These are phyloP conservation scores for Coemansia sp. DNA, from an alignment of 192 early-diverging fungal genomes.

Conservation along the genomic window DNA sequence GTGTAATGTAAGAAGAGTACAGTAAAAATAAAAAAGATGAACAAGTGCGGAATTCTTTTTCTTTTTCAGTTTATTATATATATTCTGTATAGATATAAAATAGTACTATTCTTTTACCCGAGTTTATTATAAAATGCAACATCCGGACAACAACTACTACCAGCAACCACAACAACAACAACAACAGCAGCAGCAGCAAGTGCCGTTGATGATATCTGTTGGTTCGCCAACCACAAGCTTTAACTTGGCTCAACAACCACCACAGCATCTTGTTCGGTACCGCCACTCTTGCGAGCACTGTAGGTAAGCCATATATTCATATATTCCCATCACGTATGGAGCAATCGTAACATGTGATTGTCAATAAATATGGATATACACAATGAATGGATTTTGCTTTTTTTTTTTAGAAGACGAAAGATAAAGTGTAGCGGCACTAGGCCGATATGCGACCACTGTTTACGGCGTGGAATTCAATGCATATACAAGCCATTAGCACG, in stretches of 20 bases:
- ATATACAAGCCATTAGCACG: slow-evolving; percentile 49
- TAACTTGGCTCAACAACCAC: not conserved
- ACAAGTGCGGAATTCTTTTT: no score
- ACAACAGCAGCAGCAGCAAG: slow-evolving; percentile 11
- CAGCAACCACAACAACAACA: no score
- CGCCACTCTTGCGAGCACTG: slow-evolving; percentile 55
- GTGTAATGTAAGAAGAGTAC: not conserved
- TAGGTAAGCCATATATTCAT: slow-evolving; percentile 26
- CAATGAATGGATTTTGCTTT: not conserved
- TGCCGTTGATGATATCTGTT: slow-evolving; percentile 3
- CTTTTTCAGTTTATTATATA: not conserved
- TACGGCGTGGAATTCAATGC: slow-evolving; percentile 37
- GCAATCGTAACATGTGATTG: no score
- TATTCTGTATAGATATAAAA: not conserved
- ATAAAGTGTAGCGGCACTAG: slow-evolving; percentile 55
- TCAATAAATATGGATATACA: no score
- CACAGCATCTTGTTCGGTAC: slow-evolving; percentile 28
- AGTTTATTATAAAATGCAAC: not conserved
- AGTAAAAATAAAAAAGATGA: no score
- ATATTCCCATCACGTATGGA: no score
- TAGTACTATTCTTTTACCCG: not conserved
- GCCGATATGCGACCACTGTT: slow-evolving; percentile 48
- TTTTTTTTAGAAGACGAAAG: slow-evolving; percentile 38
- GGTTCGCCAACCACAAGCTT: slow-evolving; percentile 10
- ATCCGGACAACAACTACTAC: not conserved